These are phyloP conservation scores for Daedaleopsis nitida DNA, from an alignment of 768 basidiomycete species.

Conservation along the genomic window DNA sequence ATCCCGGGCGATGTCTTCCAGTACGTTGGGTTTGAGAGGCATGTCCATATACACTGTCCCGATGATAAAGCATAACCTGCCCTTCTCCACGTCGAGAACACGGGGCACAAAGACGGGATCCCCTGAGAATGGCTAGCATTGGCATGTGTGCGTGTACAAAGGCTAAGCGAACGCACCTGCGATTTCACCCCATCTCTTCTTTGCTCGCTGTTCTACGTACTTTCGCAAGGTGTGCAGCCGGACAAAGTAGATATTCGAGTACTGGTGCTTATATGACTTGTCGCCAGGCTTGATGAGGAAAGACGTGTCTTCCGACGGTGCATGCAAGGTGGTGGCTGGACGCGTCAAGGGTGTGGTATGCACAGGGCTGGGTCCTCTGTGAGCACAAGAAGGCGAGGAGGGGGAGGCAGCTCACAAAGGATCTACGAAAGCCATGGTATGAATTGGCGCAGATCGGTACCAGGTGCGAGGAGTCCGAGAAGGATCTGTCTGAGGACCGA, in stretches of 20 bases:
- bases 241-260: conserved; percentile 73
- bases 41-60: conserved; percentile 99
- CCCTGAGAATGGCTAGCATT: conserved; percentile 40
- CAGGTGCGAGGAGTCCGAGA: background rate
- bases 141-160: too few relatives aligned
- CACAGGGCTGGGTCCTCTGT: conserved; percentile 20
- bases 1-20: conserved; percentile 92
- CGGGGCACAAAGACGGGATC: conserved; percentile 72
- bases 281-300: conserved; percentile 47
- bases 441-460: background rate
- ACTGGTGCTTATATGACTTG: conserved; percentile 66
- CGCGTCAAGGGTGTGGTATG: conserved; percentile 31
- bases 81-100: conserved; percentile 85
- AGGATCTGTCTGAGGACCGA: background rate
- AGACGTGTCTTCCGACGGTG: conserved; percentile 33
- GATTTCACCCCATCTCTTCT: conserved; percentile 50
- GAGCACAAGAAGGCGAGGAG: background rate
- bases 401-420: conserved; percentile 4
- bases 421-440: conserved; percentile 13
- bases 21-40: conserved; percentile 97
- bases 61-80: conserved; percentile 84
- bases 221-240: conserved; percentile 52
- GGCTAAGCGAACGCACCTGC: conserved; percentile 32
- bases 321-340: conserved; percentile 31
- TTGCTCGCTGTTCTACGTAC: conserved; percentile 51